These are phyloP conservation scores for Wallacemonas sp. DNA, from an alignment of 208 protist genomes.

Conservation along the genomic window DNA sequence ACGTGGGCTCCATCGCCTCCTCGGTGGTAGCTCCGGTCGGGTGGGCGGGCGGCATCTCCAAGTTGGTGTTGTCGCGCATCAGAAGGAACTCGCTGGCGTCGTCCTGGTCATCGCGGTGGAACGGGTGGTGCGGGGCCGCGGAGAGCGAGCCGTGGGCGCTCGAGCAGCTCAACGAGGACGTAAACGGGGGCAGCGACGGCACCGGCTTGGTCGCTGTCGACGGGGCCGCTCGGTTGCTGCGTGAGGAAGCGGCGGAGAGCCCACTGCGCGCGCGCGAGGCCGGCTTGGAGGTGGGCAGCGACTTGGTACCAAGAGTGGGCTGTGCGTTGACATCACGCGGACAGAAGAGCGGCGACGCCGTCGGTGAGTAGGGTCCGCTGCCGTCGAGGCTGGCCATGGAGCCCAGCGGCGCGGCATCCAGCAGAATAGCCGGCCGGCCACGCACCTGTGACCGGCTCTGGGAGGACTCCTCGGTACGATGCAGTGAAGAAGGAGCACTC, in stretches of 20 bases:
- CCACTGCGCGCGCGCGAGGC: conserved; percentile 5
- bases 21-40: background rate
- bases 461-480: conserved; percentile 27
- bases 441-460: conserved; percentile 43
- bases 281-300: background rate
- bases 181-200: background rate
- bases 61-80: conserved; percentile 9
- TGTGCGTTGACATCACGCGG: conserved; percentile 23
- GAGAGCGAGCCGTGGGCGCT: background rate
- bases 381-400: conserved; percentile 4
- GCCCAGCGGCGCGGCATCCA: conserved; percentile 39
- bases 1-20: background rate
- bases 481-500: conserved; percentile 23
- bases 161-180: background rate
- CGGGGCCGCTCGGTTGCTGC: background rate
- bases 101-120: conserved; percentile 15
- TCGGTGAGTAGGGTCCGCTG: conserved; percentile 9
- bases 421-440: conserved; percentile 36
- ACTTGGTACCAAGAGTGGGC: background rate
- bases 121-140: background rate
- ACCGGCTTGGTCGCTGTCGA: background rate
- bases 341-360: conserved; percentile 17
- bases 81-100: conserved; percentile 4
- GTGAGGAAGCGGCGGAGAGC: background rate
- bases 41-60: conserved; percentile 2